Evolutionary conservation across 2,329 filamentous ascomycete species (phyloP), one percentile per base, ranked within the genome.

Genomic region (Fusarium verticillioides): DNA sequence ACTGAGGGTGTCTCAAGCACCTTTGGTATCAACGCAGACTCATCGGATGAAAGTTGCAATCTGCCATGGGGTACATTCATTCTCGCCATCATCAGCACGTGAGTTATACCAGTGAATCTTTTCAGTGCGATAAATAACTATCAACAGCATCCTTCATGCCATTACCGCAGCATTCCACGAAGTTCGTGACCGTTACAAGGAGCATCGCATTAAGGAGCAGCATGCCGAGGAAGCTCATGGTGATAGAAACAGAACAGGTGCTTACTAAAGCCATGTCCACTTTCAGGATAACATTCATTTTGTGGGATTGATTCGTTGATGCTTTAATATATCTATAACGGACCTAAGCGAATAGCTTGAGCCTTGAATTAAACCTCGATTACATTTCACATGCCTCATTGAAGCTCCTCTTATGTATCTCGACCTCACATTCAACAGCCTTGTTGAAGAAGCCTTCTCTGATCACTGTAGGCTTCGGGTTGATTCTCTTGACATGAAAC

Each of bases 61-160:
- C 42, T 71, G 5, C 67, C 69, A 1, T 71, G 69, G 69, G 69
- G 69, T 2, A 71, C 69, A 18, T 71, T 71, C 18, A 54, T 71
- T 26, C 36, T 71, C 4, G 69, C 69, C 5, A 71, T 71, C 12
- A 28, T 71, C 9, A 71, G 69, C 69, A 71, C 69, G 69, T 63
- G 67, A 62, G 68, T 71, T 5, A 3, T 4, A 11, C 2, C 5
- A 4, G 0, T 12, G 4, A 21, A 26, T 1, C n/a, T 3, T 26
- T 15, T 2, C 9, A 5, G 21, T 10, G 10, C 16, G 0, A 23
- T 1, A 26, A 18, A 40, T 70, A 28, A 69, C 23, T 0, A 11
- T 16, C 9, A 7, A 4, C 13, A 70, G 68, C 21, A 4, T 70
- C 1, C 28, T 71, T 1, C 69, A 71, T 11, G 52, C 52, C 3